Conservation (phyloP, 2,329 filamentous ascomycete genomes). For the Cladosporium sphaerospermum region DNA sequence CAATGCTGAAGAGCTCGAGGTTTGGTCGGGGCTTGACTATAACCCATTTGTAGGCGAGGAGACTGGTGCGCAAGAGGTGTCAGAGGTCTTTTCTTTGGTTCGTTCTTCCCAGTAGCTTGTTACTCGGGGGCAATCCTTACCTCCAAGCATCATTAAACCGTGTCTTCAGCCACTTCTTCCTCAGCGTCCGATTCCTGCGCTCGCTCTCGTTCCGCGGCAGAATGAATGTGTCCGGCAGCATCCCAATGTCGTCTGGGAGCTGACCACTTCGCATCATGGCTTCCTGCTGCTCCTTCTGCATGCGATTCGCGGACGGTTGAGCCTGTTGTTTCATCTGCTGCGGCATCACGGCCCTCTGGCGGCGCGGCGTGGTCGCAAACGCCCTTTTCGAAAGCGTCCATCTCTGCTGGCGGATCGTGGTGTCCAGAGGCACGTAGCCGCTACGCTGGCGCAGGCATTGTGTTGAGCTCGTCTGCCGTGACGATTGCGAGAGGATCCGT, state of each 20-base stretch:
- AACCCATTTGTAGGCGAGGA: background rate
- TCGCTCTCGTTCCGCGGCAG: constrained; percentile 17
- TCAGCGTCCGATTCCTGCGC: constrained; percentile 16
- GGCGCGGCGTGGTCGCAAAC: background rate
- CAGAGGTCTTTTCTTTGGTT: background rate
- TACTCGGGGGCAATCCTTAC: background rate
- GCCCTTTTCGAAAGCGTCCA: background rate
- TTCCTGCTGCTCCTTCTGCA: constrained; percentile 28
- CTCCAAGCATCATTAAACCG: background rate
- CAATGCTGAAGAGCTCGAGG: constrained; percentile 31
- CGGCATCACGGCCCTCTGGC: background rate
- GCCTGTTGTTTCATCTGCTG: constrained; percentile 27
- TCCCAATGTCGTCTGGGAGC: constrained; percentile 37
- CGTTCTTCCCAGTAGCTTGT: background rate
- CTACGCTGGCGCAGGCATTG: constrained; percentile 10
- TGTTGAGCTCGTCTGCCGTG: constrained; percentile 3
- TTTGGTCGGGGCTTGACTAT: constrained; percentile 20
- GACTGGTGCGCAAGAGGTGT: background rate
- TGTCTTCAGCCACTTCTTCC: constrained; percentile 11
- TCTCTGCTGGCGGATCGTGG: constrained; percentile 1
- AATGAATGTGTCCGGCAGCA: constrained; percentile 35
- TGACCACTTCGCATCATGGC: constrained; percentile 29
- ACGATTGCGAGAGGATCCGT: constrained; percentile 8
- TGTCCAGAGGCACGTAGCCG: constrained; percentile 1
- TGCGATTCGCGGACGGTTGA: constrained; percentile 36